phyloP scores from a whole-genome alignment of 768 basidiomycete genomes.

The Mycena kentingensis region DNA sequence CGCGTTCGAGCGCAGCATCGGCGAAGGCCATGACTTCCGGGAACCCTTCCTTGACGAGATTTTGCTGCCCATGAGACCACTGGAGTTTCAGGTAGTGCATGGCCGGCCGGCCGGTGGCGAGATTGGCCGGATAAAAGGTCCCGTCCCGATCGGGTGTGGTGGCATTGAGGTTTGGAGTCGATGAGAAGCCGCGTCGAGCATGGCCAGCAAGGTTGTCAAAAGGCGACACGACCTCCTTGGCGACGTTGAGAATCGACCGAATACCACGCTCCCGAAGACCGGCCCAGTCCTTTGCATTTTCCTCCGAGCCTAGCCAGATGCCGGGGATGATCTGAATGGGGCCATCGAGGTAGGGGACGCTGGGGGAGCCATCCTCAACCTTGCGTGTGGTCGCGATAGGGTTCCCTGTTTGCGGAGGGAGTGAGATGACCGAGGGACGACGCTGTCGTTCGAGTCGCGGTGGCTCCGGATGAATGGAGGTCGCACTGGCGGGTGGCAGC shows the following conservation, averaged over 20 bases:
- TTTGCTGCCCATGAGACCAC: slow-evolving; percentile 94
- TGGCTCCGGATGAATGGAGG: slow-evolving; percentile 33
- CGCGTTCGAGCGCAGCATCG: slow-evolving; percentile 72
- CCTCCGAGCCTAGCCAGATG: slow-evolving; percentile 89
- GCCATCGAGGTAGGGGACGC: slow-evolving; percentile 75
- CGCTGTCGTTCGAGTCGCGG: slow-evolving; percentile 44
- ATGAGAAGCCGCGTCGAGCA: slow-evolving; percentile 60
- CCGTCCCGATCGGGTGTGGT: slow-evolving; percentile 39
- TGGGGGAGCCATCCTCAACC: slow-evolving; percentile 63
- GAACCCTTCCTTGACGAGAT: slow-evolving; percentile 80
- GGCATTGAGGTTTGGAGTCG: slow-evolving; percentile 63
- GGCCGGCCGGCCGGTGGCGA: slow-evolving; percentile 67
- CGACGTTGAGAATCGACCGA: slow-evolving; percentile 84
- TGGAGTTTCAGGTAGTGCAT: slow-evolving; percentile 88
- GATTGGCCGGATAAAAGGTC: slow-evolving; percentile 69
- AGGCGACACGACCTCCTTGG: slow-evolving; percentile 83
- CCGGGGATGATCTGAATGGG: slow-evolving; percentile 84
- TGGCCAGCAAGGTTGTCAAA: slow-evolving; percentile 53
- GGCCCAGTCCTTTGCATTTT: slow-evolving; percentile 84
- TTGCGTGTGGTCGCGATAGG: slow-evolving; percentile 55
- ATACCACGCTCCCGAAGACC: slow-evolving; percentile 72
- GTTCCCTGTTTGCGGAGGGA: slow-evolving; percentile 53
- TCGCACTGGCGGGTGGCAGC: slow-evolving; percentile 35
- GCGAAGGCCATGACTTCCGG: slow-evolving; percentile 79
- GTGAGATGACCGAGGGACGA: slow-evolving; percentile 72